A percentile compares a stretch with the other conserved stretches of the same genome.
These are phyloP conservation scores for Stygiomarasmius scandens DNA, from an alignment of 1,284 basidiomycete species.

Conservation along the genomic window DNA sequence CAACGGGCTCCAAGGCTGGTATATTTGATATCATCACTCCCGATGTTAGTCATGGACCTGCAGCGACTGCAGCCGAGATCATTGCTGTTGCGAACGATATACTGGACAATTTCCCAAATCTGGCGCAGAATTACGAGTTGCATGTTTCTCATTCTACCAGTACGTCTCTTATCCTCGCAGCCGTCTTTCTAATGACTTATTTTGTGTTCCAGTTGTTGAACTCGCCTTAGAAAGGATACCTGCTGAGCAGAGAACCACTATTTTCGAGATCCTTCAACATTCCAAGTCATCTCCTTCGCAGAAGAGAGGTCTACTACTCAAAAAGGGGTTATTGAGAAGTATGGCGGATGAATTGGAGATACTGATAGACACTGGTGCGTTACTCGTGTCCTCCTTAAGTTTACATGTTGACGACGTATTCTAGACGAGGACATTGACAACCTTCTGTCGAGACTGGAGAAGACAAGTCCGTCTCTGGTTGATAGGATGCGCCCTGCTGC, in stretches of 20 bases:
- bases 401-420: too few species aligned
- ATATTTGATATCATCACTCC: conserved; percentile 81
- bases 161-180: conserved; percentile 35
- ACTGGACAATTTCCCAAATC: conserved; percentile 70
- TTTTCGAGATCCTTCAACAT: conserved; percentile 65
- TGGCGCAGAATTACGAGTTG: conserved; percentile 67
- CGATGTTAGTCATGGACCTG: conserved; percentile 60
- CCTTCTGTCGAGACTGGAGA: conserved; percentile 57
- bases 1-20: conserved; percentile 69
- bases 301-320: conserved; percentile 66
- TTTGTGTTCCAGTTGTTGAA: conserved; percentile 58
- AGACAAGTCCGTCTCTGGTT: conserved; percentile 53
- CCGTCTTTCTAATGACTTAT: neutral
- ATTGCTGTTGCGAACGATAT: conserved; percentile 68
- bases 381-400: conserved; percentile 5
- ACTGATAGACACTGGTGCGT: conserved; percentile 62
- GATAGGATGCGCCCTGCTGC: conserved; percentile 50
- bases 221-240: conserved; percentile 64
- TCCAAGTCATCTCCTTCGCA: conserved; percentile 66
- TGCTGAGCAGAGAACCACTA: conserved; percentile 48
- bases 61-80: conserved; percentile 70
- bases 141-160: conserved; percentile 75
- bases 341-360: conserved; percentile 72
- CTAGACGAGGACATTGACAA: conserved; percentile 69
- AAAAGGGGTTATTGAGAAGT: conserved; percentile 65